Evolutionary conservation across 768 basidiomycete genomes (phyloP).

Genomic region (Lactarius indigo): DNA sequence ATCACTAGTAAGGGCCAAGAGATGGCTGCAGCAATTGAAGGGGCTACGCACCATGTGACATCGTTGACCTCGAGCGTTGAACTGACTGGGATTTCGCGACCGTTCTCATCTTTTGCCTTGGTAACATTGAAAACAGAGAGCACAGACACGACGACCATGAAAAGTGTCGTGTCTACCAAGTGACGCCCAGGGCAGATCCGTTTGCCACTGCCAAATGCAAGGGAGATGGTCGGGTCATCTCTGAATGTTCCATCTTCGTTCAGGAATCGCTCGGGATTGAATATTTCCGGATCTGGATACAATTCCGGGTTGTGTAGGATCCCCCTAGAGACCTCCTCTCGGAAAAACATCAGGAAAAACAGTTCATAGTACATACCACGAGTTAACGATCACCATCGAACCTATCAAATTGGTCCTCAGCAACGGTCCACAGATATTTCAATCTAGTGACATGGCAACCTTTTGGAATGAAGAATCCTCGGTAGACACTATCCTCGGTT

Average conservation of each 20-base stretch:
- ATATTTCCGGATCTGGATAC: neutral
- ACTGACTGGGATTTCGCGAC: neutral
- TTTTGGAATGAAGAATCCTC: too few species aligned
- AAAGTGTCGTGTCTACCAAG: neutral
- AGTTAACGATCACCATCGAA: constrained; percentile 17
- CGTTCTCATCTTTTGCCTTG: constrained; percentile 8
- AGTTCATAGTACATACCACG: too few species aligned
- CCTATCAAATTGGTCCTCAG: neutral
- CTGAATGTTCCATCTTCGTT: constrained; percentile 18
- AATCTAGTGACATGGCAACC: too few species aligned
- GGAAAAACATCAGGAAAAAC: too few species aligned
- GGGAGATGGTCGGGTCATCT: neutral
- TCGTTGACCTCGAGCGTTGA: too few species aligned
- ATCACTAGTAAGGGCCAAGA: too few species aligned
- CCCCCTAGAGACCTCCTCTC: neutral
- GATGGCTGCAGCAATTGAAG: too few species aligned
- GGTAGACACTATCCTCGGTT: too few species aligned
- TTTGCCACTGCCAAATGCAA: constrained; percentile 12
- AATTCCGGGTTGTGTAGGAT: neutral
- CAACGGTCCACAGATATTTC: neutral
- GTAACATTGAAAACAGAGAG: constrained; percentile 3
- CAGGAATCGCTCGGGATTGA: constrained; percentile 28
- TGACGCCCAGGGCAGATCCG: neutral
- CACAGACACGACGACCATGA: constrained; percentile 3
- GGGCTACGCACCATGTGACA: neutral